Base-by-base conservation (phyloP, 352 stramenopile species). In the Blastocystis sp. region DNA sequence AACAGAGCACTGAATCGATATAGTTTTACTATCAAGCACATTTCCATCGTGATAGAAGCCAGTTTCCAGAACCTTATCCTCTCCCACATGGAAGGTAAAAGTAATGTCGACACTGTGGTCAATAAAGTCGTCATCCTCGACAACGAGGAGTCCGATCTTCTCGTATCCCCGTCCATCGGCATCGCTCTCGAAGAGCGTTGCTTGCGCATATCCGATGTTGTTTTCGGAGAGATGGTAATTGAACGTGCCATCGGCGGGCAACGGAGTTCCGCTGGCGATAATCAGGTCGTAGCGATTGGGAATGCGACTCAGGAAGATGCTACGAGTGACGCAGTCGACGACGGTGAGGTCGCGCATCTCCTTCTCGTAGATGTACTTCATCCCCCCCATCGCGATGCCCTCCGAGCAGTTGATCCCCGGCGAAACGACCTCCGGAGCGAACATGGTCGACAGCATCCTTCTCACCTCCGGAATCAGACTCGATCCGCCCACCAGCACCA, bases 391-490 rank as follows among this genome's bases (percentile, higher is more conserved):
- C 4, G 97, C 97, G 34, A 99, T 97, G 77, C 95, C 96, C 91
- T 99, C 97, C 91, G 99, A 97, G 2, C 97, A 95, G 92, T 98
- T 98, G 63, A 99, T 94, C 4, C n/a, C 50, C 23, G 20, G 20
- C 3, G 37, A 62, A 1, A 87, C 2, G 41, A 26, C 7, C 6
- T 56, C 53, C n/a, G 9, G 13, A 91, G 93, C 93, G 93, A 99
- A 99, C 91, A 96, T 98, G 91, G 98, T 95, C 91, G 96, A 96
- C 70, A 99, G 93, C 41, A 98, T 91, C 89, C 95, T 93, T 91
- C 98, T 95, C 79, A 99, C 97, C 87, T 97, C 96, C 1, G 97
- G 96, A 92, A 99, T 99, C 90, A 96, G 94, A 20, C 97, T 98
- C 6, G 96, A 98, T 41, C 97, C 97, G 63, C 97, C 97, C 18